Percentiles rank a stretch among this genome's conserved stretches.
phyloP scores from a whole-genome alignment of 805 yeast species.

The Saturnispora serradocipensis region DNA sequence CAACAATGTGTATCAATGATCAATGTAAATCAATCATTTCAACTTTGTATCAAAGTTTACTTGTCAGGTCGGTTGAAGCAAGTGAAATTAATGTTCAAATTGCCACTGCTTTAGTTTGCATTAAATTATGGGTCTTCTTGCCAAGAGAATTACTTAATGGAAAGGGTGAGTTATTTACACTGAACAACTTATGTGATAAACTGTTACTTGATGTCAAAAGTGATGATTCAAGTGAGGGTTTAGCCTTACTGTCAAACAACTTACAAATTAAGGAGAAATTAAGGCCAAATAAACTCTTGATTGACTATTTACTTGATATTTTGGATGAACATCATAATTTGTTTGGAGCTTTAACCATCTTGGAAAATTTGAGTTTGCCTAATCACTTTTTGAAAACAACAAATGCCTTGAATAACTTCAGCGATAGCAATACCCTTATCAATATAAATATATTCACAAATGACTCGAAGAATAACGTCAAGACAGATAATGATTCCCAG shows the following conservation, averaged over 20 bases:
- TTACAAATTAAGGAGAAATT: slow-evolving; percentile 25
- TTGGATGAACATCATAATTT: slow-evolving; percentile 7
- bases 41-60: slow-evolving; percentile 32
- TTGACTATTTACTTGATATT: slow-evolving; percentile 18
- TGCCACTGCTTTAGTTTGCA: slow-evolving; percentile 18
- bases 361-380: slow-evolving; percentile 32
- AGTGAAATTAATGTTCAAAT: slow-evolving; percentile 7
- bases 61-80: slow-evolving; percentile 30
- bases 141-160: slow-evolving; percentile 25
- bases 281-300: slow-evolving; percentile 28
- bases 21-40: slow-evolving; percentile 39
- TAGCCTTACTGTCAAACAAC: slow-evolving; percentile 31
- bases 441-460: slow-evolving; percentile 23
- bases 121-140: slow-evolving; percentile 49
- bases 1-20: slow-evolving; percentile 44
- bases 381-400: slow-evolving; percentile 25
- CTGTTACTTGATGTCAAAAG: slow-evolving; percentile 23
- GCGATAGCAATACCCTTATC: slow-evolving; percentile 25
- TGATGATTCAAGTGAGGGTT: slow-evolving; percentile 24
- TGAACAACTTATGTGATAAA: slow-evolving; percentile 26
- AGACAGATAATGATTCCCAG: slow-evolving; percentile 22
- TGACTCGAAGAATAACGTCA: slow-evolving; percentile 19
- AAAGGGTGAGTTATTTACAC: slow-evolving; percentile 23
- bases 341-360: slow-evolving; percentile 34
- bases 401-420: slow-evolving; percentile 30